Percentiles rank a stretch among this genome's conserved stretches.
Conservation (phyloP, 1,284 basidiomycete genomes). For the Vanrija sp. region DNA sequence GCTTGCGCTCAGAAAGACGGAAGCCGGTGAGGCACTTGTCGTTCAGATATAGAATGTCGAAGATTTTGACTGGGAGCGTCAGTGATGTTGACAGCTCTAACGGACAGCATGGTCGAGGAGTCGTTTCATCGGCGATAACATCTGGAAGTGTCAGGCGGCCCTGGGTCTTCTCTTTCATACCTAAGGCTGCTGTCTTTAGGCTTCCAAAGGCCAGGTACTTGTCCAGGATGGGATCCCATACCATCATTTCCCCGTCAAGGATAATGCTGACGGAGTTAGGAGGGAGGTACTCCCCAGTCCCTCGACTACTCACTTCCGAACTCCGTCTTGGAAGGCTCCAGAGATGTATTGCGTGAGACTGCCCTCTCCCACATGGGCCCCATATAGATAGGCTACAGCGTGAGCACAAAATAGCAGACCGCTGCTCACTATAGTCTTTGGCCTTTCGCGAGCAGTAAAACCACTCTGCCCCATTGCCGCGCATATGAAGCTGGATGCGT, state of each 20-base stretch:
- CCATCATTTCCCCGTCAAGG: constrained; percentile 93
- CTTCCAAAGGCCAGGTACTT: constrained; percentile 85
- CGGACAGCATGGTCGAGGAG: constrained; percentile 79
- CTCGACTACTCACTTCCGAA: constrained; percentile 65
- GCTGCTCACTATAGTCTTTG: constrained; percentile 72
- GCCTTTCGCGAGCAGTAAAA: constrained; percentile 90
- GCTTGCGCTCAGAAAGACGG: constrained; percentile 48
- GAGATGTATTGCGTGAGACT: constrained; percentile 82
- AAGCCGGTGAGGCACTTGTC: constrained; percentile 44
- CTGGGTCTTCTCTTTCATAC: constrained; percentile 49
- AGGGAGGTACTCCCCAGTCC: neutral
- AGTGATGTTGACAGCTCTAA: constrained; percentile 36
- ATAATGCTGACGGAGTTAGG: constrained; percentile 61
- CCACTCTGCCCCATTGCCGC: constrained; percentile 67
- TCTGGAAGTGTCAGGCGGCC: constrained; percentile 50
- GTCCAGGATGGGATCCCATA: constrained; percentile 84
- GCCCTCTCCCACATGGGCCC: constrained; percentile 70
- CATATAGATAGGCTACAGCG: constrained; percentile 65
- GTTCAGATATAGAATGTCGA: constrained; percentile 84
- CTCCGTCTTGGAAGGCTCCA: constrained; percentile 64
- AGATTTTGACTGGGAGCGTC: constrained; percentile 72
- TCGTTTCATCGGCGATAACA: constrained; percentile 63
- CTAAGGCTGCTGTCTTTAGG: constrained; percentile 80
- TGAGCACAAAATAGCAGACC: neutral
- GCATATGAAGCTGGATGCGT: constrained; percentile 87